These are phyloP conservation scores for Cryptococcus wingfieldii DNA, from an alignment of 1,284 basidiomycete species.

Conservation along the genomic window DNA sequence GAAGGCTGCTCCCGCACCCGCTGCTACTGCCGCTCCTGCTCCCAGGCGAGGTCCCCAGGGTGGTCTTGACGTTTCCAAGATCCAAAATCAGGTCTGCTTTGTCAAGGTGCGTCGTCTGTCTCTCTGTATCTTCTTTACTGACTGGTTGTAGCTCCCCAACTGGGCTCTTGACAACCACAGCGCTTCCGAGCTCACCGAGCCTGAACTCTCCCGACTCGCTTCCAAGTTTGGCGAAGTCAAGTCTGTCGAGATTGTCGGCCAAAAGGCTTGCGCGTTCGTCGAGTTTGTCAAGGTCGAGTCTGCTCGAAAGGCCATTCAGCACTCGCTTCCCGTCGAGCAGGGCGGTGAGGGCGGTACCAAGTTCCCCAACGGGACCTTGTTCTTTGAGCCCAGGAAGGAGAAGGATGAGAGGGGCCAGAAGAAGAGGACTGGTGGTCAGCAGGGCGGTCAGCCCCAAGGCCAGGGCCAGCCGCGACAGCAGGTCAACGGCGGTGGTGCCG, in stretches of 20 bases:
- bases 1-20: constrained; percentile 17
- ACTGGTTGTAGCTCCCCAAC: constrained; percentile 43
- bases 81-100: constrained; percentile 73
- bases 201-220: constrained; percentile 60
- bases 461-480: background rate
- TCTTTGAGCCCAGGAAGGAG: constrained; percentile 85
- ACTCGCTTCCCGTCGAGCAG: constrained; percentile 60
- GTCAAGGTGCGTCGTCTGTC: constrained; percentile 63
- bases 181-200: constrained; percentile 69
- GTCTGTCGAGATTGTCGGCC: constrained; percentile 80
- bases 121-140: background rate
- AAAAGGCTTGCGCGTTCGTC: constrained; percentile 89
- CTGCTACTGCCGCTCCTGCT: constrained; percentile 18
- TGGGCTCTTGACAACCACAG: constrained; percentile 50
- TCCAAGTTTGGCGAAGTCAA: constrained; percentile 79
- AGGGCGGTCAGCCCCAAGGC: background rate
- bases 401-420: constrained; percentile 60
- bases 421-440: constrained; percentile 7
- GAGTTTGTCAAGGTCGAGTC: constrained; percentile 77
- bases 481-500: constrained; percentile 1
- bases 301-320: constrained; percentile 77
- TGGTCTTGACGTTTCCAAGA: constrained; percentile 53
- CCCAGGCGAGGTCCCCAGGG: background rate
- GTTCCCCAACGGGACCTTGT: constrained; percentile 62
- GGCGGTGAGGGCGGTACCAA: constrained; percentile 87